These are phyloP conservation scores for Incumbomyces lentus DNA, from an alignment of 2,329 filamentous ascomycete genomes.

Conservation along the genomic window DNA sequence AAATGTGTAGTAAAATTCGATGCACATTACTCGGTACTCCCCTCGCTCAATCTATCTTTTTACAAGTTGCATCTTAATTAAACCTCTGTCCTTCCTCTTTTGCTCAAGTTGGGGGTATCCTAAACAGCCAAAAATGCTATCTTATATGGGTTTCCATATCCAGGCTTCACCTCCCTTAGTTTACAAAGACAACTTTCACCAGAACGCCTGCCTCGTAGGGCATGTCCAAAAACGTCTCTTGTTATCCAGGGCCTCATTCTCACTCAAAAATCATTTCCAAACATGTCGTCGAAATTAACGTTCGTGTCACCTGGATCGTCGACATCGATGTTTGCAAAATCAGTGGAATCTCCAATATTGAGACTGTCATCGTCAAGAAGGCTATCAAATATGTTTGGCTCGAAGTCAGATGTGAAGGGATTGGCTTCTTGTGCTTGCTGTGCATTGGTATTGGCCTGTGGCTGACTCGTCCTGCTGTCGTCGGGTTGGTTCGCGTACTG, in stretches of 20 bases:
- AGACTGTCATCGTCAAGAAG: slow-evolving; percentile 6
- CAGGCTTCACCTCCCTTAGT: too few relatives aligned
- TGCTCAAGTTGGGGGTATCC: too few relatives aligned
- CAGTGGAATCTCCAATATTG: slow-evolving; percentile 11
- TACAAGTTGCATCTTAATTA: too few relatives aligned
- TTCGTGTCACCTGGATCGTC: slow-evolving; percentile 31
- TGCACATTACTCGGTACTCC: too few relatives aligned
- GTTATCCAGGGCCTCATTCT: too few relatives aligned
- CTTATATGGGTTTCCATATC: too few relatives aligned
- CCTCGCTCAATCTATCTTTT: too few relatives aligned
- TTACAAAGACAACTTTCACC: too few relatives aligned
- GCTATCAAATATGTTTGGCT: slow-evolving; percentile 1
- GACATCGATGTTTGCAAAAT: slow-evolving; percentile 15
- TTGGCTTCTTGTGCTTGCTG: background rate
- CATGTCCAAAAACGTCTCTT: too few relatives aligned
- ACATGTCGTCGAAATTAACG: slow-evolving; percentile 34
- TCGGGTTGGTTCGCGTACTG: slow-evolving; percentile 23
- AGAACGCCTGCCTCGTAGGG: too few relatives aligned
- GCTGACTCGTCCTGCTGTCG: slow-evolving; percentile 22
- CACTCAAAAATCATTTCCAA: slow-evolving; percentile 25
- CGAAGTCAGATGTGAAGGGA: slow-evolving; percentile 6
- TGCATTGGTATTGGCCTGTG: slow-evolving; percentile 18
- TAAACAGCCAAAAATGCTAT: too few relatives aligned
- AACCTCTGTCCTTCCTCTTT: too few relatives aligned
- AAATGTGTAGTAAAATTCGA: background rate